Base-by-base conservation (phyloP, 2,329 filamentous ascomycete species). In the Didymellaceae sp. region DNA sequence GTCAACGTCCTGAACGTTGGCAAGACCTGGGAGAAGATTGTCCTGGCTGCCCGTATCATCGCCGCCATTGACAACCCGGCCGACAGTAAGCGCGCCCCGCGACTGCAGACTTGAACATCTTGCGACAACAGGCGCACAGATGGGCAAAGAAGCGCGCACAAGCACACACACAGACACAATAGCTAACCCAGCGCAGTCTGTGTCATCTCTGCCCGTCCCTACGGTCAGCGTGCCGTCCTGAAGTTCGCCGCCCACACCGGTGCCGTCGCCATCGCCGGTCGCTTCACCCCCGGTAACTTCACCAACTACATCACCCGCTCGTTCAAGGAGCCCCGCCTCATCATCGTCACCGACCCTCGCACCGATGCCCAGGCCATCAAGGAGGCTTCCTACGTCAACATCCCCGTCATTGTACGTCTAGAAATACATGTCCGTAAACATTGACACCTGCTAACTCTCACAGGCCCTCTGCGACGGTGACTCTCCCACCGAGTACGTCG, bases 251-350 rank as follows among this genome's bases (percentile, higher is more conserved):
- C 91, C 64, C 94, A 99, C 89, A 99, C 94, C 67, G 94, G 94
- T 78, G 92, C 95, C 74, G 90, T 91, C 74, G 90, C 94, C 79
- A 99, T 99, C 75, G 95, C 94, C 74, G 94, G 94, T 83, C 94
- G 94, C 79, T 99, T 99, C 89, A 99, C 94, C 77, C 94, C 94
- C 78, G 94, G 94, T 90, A 96, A 93, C 81, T 99, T 99, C 89
- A 99, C 94, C 86, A 99, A 99, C 88, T 99, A 99, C 89, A 99
- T 99, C 89, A 99, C 95, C 80, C 93, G 94, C 76, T 97, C 94
- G 65, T 99, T 99, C 91, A 97, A 97, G 88, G 94, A 99, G 86
- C 94, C 94, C 77, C 95, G 95, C 80, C 86, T 99, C 76, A 97
- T 99, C 81, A 87, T 99, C 78, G 94, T 99, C 75, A 99, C 94